Conservation (phyloP, 2,329 filamentous ascomycete species). For the Alternaria panax region DNA sequence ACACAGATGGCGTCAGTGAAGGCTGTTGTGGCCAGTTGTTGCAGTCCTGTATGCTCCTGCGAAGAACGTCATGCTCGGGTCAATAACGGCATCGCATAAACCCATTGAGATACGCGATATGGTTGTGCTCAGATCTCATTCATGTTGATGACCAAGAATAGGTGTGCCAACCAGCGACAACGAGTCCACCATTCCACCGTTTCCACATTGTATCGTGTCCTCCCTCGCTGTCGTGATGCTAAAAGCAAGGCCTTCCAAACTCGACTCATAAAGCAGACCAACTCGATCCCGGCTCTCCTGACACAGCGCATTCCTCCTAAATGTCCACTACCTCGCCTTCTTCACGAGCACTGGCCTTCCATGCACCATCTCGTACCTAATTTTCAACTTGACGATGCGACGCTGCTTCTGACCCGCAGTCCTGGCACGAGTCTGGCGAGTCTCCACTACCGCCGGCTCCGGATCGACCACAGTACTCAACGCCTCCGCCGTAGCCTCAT, state of each 20-base stretch:
- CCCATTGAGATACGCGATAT: not conserved
- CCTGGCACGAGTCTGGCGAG: not conserved
- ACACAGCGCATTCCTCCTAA: not conserved
- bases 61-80: not conserved
- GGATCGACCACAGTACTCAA: not conserved
- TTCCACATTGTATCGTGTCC: no score
- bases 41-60: not conserved
- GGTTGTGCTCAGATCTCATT: not conserved
- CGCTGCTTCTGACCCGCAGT: not conserved
- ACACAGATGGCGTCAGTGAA: not conserved
- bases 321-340: not conserved
- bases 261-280: not conserved
- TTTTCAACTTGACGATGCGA: slow-evolving; percentile 16
- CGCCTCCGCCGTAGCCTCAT: not conserved
- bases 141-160: not conserved
- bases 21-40: not conserved
- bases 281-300: not conserved
- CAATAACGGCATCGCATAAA: not conserved
- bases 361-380: not conserved
- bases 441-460: not conserved
- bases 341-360: not conserved
- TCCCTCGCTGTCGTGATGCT: no score
- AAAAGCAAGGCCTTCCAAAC: rapidly evolving
- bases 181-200: not conserved
- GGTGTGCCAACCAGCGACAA: no score